Conservation (phyloP, 106 monocot genomes). For the Apostasia ramifera region DNA sequence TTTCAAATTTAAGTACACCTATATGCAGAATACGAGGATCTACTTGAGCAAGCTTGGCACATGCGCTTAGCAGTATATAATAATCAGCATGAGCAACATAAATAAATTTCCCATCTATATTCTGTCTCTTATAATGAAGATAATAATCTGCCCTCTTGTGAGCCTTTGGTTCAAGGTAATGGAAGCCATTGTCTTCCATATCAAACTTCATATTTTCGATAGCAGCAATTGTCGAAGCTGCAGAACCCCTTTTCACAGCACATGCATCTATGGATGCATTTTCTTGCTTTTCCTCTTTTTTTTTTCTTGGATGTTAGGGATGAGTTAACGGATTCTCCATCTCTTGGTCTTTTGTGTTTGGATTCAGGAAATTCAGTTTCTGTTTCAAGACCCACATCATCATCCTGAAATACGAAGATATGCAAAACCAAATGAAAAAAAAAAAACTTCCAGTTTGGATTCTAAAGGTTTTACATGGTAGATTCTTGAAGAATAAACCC, state of each 20-base stretch:
- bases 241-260: neutral
- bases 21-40: conserved; percentile 54
- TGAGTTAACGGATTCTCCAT: conserved; percentile 4
- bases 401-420: conserved; percentile 13
- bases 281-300: neutral
- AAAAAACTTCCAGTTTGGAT: neutral
- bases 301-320: conserved; percentile 2
- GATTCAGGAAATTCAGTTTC: conserved; percentile 4
- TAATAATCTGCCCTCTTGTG: conserved; percentile 18
- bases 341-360: conserved; percentile 25
- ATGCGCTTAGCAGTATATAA: conserved; percentile 62
- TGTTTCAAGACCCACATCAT: conserved; percentile 2
- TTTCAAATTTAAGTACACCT: conserved; percentile 57
- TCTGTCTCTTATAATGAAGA: conserved; percentile 47
- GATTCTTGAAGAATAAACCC: no score
- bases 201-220: conserved; percentile 36
- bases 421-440: neutral
- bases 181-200: conserved; percentile 73
- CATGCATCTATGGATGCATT: neutral
- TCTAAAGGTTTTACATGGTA: no score
- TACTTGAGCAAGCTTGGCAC: conserved; percentile 59
- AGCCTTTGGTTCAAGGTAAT: conserved; percentile 48
- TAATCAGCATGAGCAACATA: conserved; percentile 79
- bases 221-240: neutral
- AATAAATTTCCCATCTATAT: conserved; percentile 24